phyloP scores from a whole-genome alignment of 179 eudicot genomes.

The Nepenthes alata region DNA sequence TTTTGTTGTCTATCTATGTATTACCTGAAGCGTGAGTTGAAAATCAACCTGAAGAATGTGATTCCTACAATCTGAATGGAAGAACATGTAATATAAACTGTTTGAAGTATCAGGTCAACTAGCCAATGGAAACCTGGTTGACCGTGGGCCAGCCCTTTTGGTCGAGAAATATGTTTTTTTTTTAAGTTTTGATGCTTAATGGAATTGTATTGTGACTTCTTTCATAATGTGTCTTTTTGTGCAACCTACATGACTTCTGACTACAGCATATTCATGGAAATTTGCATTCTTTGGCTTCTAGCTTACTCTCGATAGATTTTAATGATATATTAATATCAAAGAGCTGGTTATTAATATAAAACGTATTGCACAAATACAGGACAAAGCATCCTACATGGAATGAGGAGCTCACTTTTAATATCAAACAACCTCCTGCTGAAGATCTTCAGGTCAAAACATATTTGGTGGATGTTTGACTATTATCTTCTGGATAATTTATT shows the following conservation, averaged over 20 bases:
- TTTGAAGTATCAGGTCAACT: no score
- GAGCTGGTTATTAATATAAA: background rate
- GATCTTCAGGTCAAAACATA: constrained; percentile 55
- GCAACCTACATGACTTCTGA: no score
- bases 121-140: no score
- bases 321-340: background rate
- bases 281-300: background rate
- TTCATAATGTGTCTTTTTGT: background rate
- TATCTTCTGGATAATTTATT: no score
- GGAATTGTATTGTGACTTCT: constrained; percentile 2
- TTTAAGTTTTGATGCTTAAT: background rate
- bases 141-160: no score
- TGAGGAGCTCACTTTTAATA: constrained; percentile 64
- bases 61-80: no score
- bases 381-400: constrained; percentile 92
- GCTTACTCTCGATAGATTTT: no score
- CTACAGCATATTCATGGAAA: no score
- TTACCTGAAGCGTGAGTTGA: background rate
- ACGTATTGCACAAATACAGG: constrained; percentile 30
- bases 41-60: no score
- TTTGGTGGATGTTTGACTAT: no score
- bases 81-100: no score
- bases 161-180: no score
- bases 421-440: constrained; percentile 41
- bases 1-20: background rate